Conservation (phyloP, 2,329 filamentous ascomycete genomes). For the Cladosporium sp. region DNA sequence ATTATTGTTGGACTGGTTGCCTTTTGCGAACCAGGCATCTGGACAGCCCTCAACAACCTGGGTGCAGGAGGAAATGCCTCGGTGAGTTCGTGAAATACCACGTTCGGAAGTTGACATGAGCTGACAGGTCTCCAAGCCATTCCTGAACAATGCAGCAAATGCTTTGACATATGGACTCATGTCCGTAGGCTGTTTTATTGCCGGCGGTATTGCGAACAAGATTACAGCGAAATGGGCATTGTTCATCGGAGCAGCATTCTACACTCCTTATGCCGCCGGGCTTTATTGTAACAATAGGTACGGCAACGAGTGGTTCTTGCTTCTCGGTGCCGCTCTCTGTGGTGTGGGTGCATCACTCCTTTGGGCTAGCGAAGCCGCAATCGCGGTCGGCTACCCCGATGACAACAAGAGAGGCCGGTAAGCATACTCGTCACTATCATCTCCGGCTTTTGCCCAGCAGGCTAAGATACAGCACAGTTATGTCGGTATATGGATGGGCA, state of each 20-base stretch:
- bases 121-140: slow-evolving; percentile 3
- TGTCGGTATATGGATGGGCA: slow-evolving; percentile 11
- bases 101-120: background rate
- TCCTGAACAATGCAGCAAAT: slow-evolving; percentile 16
- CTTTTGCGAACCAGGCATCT: slow-evolving; percentile 66
- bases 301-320: slow-evolving; percentile 49
- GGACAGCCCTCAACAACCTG: slow-evolving; percentile 65
- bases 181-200: slow-evolving; percentile 15
- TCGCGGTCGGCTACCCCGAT: slow-evolving; percentile 44
- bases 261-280: slow-evolving; percentile 42
- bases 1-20: slow-evolving; percentile 67
- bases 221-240: slow-evolving; percentile 29
- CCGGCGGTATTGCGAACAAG: slow-evolving; percentile 32
- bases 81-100: background rate
- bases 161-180: slow-evolving; percentile 16
- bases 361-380: slow-evolving; percentile 48
- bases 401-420: slow-evolving; percentile 11
- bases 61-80: slow-evolving; percentile 64
- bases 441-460: too few species aligned
- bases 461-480: slow-evolving; percentile 19
- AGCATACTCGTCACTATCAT: background rate
- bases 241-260: slow-evolving; percentile 21
- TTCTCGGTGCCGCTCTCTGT: slow-evolving; percentile 45
- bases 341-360: slow-evolving; percentile 47
- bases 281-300: slow-evolving; percentile 48